Evolutionary conservation across 2,329 filamentous ascomycete species (phyloP), one percentile per base, ranked within the genome.

Genomic region (Colletotrichum filicis): DNA sequence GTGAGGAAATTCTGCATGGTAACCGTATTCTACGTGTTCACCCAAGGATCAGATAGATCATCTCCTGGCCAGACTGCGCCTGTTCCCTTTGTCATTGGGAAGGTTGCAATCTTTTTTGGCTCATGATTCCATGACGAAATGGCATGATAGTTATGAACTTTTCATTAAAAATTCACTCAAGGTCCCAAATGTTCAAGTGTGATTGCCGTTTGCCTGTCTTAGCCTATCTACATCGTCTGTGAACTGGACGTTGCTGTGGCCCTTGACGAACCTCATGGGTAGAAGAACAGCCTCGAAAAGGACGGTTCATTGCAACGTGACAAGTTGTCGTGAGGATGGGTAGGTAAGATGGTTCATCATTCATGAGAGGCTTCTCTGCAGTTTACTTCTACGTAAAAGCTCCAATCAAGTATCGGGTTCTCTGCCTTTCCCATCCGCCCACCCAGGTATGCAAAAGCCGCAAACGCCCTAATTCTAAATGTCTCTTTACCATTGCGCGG

Each of bases 101-200:
- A 55, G 64, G 66, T 74, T 66, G 66, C 62, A 53, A 72, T 75
- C 55, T 75, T 46, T 55, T 71, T 66, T 62, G 73, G 72, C 63
- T 75, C 69, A 75, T 75, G 74, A 75, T 71, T 68, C 73, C 70
- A 75, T 75, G 74, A 75, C 60, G 74, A 75, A 75, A 75, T 75
- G 74, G 73, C 73, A 75, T 75, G 74, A 75, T 67, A 74, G 69
- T 75, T 75, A 75, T 62, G 74, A 75, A 74, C 66, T 28, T 59
- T 59, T 26, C 11, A 66, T 66, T 59, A 22, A 49, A 68, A 56
- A 14, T 57, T 46, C 19, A 42, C 46, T 26, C 30, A 1, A n/a
- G 4, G 9, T n/a, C 6, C 5, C n/a, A 4, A 14, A 5, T 32
- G n/a, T 24, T 7, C 9, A 35, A 37, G 19, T 7, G 14, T n/a